Evolutionary conservation across 805 yeast genomes (phyloP), one percentile per base, ranked within the genome.

Genomic region (Ogataea angusta): DNA sequence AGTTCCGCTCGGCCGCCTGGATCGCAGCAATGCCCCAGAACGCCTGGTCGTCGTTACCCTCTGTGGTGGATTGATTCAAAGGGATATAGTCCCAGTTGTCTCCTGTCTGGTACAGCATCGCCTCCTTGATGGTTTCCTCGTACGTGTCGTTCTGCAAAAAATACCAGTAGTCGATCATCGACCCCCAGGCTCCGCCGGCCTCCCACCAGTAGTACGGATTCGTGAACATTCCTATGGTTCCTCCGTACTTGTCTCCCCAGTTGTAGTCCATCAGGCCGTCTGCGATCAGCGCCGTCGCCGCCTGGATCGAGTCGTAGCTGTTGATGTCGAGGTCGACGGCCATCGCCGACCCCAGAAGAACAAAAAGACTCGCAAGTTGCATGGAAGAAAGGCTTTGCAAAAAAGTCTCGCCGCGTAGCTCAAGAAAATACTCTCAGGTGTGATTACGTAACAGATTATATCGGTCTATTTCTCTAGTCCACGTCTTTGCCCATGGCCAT

Each of bases 201-300:
- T 89, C 88, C 97, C 97, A 90, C 99, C 98, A 91, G 72, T 91
- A 91, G 71, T 91, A 90, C 0, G 98, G 98, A 57, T 72, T 67
- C 10, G 81, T 69, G 62, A 93, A 90, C 89, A 85, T 80, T 30
- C 98, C 99, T 19, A 85, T 69, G 4, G 89, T 75, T 7, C 90
- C 84, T 25, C 96, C 97, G 30, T 70, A 61, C 25, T 72, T 60
- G 47, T 62, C 50, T 22, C 87, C 87, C 49, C 75, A 74, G 62
- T 84, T 84, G 62, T 84, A 84, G 61, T 79, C 79, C 69, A 84
- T 68, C 49, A 82, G 60, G 41, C 91, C 93, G 17, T 68, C 60
- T 12, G 80, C 70, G 16, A 83, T 57, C 24, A 78, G 61, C 5
- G 71, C 66, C 4, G 78, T 69, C 7, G 77, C 86, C 24, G 66